Conservation (phyloP, 306 rosid genomes). For the Gleditsia sinensis region DNA sequence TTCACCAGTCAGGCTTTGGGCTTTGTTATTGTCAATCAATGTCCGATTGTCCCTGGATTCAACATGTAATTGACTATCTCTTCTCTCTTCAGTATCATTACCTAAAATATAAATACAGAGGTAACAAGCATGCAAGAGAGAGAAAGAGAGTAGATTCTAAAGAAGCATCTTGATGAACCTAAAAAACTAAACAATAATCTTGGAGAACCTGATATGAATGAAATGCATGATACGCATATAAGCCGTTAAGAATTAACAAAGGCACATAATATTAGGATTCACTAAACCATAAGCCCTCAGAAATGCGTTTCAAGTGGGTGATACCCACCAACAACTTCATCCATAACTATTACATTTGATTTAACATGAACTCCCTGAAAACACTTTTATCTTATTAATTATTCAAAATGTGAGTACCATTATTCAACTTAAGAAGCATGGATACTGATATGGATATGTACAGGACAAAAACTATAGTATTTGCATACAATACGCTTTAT, state of each 20-base stretch:
- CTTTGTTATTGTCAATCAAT: conserved; percentile 75
- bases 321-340: not conserved
- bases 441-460: too few species aligned
- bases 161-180: not conserved
- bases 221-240: not conserved
- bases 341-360: not conserved
- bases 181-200: not conserved
- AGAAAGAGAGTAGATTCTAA: not conserved
- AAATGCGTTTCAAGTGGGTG: not conserved
- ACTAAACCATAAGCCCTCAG: too few species aligned
- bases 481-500: too few species aligned
- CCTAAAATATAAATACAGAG: conserved; percentile 37
- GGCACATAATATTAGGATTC: not conserved
- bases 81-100: conserved; percentile 41
- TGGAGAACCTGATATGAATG: not conserved
- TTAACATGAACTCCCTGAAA: too few species aligned
- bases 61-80: conserved; percentile 42
- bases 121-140: not conserved
- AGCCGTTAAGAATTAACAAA: not conserved
- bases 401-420: not conserved
- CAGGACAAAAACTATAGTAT: too few species aligned
- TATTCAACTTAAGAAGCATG: too few species aligned
- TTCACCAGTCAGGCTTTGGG: conserved; percentile 87
- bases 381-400: not conserved
- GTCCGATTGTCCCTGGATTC: conserved; percentile 75